Conservation (phyloP, 2,329 filamentous ascomycete genomes). For the Phaeosphaeria sp. region DNA sequence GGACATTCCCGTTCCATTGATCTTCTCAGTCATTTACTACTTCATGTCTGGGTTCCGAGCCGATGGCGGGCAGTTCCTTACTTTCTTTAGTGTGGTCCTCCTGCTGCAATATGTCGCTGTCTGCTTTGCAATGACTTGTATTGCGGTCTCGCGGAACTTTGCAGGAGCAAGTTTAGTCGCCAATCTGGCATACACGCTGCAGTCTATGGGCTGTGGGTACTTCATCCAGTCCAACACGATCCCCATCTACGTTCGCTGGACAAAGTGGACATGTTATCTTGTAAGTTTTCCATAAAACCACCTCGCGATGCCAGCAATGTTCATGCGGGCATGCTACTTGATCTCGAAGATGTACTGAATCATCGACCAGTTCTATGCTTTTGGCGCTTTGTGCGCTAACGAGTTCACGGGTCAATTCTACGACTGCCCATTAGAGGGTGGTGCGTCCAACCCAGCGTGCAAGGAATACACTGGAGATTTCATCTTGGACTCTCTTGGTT, state of each 20-base stretch:
- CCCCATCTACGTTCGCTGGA: conserved; percentile 79
- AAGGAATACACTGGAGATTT: conserved; percentile 72
- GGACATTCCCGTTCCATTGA: conserved; percentile 73
- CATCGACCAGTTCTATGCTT: conserved; percentile 66
- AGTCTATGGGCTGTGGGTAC: conserved; percentile 77
- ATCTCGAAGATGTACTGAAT: not conserved
- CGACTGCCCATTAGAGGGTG: conserved; percentile 70
- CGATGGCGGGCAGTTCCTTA: conserved; percentile 70
- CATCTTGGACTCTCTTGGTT: conserved; percentile 72
- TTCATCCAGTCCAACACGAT: conserved; percentile 78
- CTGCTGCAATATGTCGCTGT: conserved; percentile 77
- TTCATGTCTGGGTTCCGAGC: conserved; percentile 79
- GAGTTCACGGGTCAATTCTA: conserved; percentile 78
- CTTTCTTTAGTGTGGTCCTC: conserved; percentile 72
- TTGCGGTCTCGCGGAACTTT: conserved; percentile 71
- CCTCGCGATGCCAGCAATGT: too few species aligned
- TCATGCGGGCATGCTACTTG: too few species aligned
- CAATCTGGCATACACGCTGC: conserved; percentile 75
- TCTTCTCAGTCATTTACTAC: conserved; percentile 76
- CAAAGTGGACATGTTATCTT: conserved; percentile 71
- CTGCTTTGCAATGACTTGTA: conserved; percentile 72
- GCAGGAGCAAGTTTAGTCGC: conserved; percentile 74
- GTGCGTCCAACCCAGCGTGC: conserved; percentile 70
- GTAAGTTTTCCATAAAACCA: conserved; percentile 31
- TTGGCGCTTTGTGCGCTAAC: conserved; percentile 74